Evolutionary conservation across 1,284 basidiomycete genomes (phyloP).

Genomic region (Cutaneotrichosporon dermatis): DNA sequence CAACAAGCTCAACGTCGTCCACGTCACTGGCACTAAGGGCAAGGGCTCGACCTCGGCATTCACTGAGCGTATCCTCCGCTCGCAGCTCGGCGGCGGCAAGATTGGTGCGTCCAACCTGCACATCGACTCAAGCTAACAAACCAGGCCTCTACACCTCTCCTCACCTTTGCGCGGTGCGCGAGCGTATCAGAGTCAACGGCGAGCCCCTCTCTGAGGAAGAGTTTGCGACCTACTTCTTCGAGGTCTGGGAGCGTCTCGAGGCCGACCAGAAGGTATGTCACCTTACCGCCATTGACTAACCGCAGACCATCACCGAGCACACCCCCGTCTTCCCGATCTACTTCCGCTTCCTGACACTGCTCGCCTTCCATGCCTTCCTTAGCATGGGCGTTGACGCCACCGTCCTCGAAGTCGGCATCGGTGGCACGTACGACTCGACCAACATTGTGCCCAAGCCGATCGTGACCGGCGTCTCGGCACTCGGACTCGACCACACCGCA

Average conservation of each 20-base stretch:
- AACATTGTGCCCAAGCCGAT: slow-evolving; percentile 89
- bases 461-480: slow-evolving; percentile 81
- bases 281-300: background rate
- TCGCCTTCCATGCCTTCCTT: slow-evolving; percentile 89
- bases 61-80: slow-evolving; percentile 54
- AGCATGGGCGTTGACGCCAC: slow-evolving; percentile 71
- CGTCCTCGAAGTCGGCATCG: slow-evolving; percentile 94
- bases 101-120: slow-evolving; percentile 28
- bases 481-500: slow-evolving; percentile 90
- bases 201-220: slow-evolving; percentile 78
- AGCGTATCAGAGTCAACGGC: slow-evolving; percentile 92
- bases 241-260: slow-evolving; percentile 88
- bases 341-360: slow-evolving; percentile 87
- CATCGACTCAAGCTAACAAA: background rate
- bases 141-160: slow-evolving; percentile 92
- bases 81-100: slow-evolving; percentile 32
- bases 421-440: slow-evolving; percentile 91
- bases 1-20: slow-evolving; percentile 85
- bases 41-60: slow-evolving; percentile 98
- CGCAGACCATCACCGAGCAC: slow-evolving; percentile 50
- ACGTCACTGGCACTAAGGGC: slow-evolving; percentile 97
- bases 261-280: slow-evolving; percentile 59
- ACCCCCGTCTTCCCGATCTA: slow-evolving; percentile 72
- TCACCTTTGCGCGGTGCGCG: slow-evolving; percentile 91
- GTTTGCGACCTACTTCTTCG: slow-evolving; percentile 90